Conservation (phyloP, 805 yeast genomes). For the Cyberlindnera euphorbiae region DNA sequence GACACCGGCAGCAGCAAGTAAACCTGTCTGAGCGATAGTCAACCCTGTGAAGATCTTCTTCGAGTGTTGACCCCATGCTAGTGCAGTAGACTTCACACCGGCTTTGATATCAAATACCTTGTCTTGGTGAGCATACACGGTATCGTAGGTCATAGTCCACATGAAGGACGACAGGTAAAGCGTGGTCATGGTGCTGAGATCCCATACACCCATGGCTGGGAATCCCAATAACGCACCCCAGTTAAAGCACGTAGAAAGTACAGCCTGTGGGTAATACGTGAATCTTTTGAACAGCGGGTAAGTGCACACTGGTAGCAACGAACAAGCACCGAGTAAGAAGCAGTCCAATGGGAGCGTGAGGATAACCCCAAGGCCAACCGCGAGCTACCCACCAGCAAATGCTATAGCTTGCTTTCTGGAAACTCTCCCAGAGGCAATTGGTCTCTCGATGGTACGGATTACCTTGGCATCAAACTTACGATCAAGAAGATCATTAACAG, state of each 20-base stretch:
- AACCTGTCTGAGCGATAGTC: constrained; percentile 61
- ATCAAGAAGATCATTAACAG: constrained; percentile 87
- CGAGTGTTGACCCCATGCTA: constrained; percentile 85
- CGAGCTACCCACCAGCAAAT: constrained; percentile 70
- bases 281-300: constrained; percentile 93
- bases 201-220: constrained; percentile 91
- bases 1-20: constrained; percentile 63
- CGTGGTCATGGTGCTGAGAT: constrained; percentile 71
- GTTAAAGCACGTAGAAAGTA: constrained; percentile 74
- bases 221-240: constrained; percentile 95
- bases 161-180: constrained; percentile 69
- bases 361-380: constrained; percentile 68
- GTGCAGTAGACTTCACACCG: constrained; percentile 92
- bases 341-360: constrained; percentile 74
- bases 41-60: constrained; percentile 63
- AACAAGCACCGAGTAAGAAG: constrained; percentile 75
- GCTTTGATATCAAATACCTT: constrained; percentile 81
- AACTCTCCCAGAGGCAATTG: constrained; percentile 87
- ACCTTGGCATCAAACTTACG: constrained; percentile 80
- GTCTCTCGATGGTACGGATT: constrained; percentile 82
- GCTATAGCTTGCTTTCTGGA: constrained; percentile 60
- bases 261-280: constrained; percentile 92
- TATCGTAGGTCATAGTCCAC: constrained; percentile 96
- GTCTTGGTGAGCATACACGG: constrained; percentile 97
- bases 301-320: constrained; percentile 73